Conservation (phyloP, 2,329 filamentous ascomycete species). For the Epichloe gansuensis region DNA sequence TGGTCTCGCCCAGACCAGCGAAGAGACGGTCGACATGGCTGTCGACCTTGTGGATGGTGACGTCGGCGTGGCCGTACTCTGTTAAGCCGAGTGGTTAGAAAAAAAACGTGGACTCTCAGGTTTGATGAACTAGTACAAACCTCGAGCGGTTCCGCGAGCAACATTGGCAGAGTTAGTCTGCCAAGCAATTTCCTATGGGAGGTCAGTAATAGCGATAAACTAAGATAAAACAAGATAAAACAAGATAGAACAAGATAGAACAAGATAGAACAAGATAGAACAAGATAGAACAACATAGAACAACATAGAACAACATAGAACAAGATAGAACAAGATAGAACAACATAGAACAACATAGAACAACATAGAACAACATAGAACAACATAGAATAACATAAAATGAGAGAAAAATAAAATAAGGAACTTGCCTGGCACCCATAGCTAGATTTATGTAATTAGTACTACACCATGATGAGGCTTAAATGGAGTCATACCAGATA, state of each 20-base stretch:
- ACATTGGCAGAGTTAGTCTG: slow-evolving; percentile 51
- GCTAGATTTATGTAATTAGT: no score
- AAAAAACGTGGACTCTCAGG: neutral
- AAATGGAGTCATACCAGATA: slow-evolving; percentile 41
- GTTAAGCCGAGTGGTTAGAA: neutral
- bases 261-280: no score
- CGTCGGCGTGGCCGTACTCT: slow-evolving; percentile 44
- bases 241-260: no score
- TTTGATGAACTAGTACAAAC: neutral
- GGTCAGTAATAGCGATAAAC: slow-evolving; percentile 22
- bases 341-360: no score
- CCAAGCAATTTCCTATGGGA: slow-evolving; percentile 46
- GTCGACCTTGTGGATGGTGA: slow-evolving; percentile 23
- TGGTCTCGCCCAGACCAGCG: slow-evolving; percentile 54
- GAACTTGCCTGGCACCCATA: no score
- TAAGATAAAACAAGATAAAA: no score
- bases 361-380: no score
- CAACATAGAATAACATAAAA: no score
- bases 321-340: no score
- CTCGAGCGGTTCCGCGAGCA: slow-evolving; percentile 8
- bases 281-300: no score
- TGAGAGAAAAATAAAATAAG: no score
- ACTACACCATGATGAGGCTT: neutral
- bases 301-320: no score
- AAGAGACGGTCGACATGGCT: slow-evolving; percentile 68